Base-by-base conservation (phyloP, 164 flowering plant species). In the Nymphaea colorata region DNA sequence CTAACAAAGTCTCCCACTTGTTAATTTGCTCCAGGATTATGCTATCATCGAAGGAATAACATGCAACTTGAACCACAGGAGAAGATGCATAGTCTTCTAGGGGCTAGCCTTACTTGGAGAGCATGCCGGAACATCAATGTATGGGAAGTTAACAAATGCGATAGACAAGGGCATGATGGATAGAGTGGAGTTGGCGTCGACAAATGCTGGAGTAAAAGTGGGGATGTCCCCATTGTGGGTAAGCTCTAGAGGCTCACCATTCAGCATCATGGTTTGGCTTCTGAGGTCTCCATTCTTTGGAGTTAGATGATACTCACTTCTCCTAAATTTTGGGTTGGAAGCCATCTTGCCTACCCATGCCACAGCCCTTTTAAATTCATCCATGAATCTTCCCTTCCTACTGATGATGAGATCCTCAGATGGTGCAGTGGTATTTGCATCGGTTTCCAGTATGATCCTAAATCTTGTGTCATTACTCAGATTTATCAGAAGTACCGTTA, bases 401-500 rank as follows among this genome's bases (percentile, higher is more conserved):
- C 51, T 44, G 43, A 45, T 3, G 17, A 43, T 63, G 41, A 43
- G 61, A 43, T 72, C 73, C 8, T 64, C 68, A 36, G 59, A 41
- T 2, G 3, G 25, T 68, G 76, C 3, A 43, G 70, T 60, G 17
- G 65, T 15, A 77, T 72, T 75, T 68, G 70, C 59, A 8, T 72
- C 68, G 47, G 79, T 82, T 45, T 71, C 76, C 60, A 80, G 77
- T 4, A 69, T 61, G 59, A 82, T 63, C 10, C 67, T 72, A 74
- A 80, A 89, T 16, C 72, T 61, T 0, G 89, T 91, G 63, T 79
- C 75, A 60, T 87, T 88, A 83, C 89, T 83, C 57, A 93, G 71
- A 64, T 91, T 93, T 79, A 91, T 88, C 69, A 94, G 75, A 41
- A 94, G 86, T 45, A 91, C 36, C 11, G 96, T 87, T 68, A 89